Conservation (phyloP, 331 rosid genomes). For the Rosa hybrid region DNA sequence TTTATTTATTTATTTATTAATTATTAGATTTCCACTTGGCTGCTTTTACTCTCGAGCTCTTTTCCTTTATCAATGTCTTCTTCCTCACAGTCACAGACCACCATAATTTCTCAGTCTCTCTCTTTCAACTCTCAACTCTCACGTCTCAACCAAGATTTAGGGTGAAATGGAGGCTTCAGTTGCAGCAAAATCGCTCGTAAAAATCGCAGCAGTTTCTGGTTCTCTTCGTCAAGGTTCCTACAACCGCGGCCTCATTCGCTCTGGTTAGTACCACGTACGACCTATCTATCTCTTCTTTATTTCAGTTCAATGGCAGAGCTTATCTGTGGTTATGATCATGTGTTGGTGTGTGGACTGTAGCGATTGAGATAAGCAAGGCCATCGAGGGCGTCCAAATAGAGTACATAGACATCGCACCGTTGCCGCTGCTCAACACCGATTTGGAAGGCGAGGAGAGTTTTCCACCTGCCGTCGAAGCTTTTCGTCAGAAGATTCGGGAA, state of each 20-base stretch:
- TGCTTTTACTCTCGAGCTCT: too few relatives aligned
- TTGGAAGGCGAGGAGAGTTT: conserved; percentile 50
- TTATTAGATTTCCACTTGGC: neutral
- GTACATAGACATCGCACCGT: conserved; percentile 51
- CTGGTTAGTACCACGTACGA: conserved; percentile 24
- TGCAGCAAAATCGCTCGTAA: conserved; percentile 25
- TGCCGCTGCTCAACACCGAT: conserved; percentile 76
- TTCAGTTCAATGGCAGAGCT: neutral
- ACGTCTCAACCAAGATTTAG: neutral
- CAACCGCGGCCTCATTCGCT: conserved; percentile 49
- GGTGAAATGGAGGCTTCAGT: conserved; percentile 10
- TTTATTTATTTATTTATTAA: too few relatives aligned
- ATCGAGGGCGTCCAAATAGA: conserved; percentile 47
- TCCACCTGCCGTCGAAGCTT: conserved; percentile 50
- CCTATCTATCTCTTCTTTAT: neutral
- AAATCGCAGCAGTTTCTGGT: conserved; percentile 59
- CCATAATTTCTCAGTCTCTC: neutral
- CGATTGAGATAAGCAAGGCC: conserved; percentile 43
- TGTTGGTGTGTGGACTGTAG: conserved; percentile 20
- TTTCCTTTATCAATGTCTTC: neutral
- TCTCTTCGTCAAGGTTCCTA: conserved; percentile 57
- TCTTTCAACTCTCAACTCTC: neutral
- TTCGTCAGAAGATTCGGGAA: conserved; percentile 50
- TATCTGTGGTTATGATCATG: too few relatives aligned
- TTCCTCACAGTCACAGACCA: neutral